Evolutionary conservation across 306 rosid genomes (phyloP).

Genomic region (Leucaena leucocephala): DNA sequence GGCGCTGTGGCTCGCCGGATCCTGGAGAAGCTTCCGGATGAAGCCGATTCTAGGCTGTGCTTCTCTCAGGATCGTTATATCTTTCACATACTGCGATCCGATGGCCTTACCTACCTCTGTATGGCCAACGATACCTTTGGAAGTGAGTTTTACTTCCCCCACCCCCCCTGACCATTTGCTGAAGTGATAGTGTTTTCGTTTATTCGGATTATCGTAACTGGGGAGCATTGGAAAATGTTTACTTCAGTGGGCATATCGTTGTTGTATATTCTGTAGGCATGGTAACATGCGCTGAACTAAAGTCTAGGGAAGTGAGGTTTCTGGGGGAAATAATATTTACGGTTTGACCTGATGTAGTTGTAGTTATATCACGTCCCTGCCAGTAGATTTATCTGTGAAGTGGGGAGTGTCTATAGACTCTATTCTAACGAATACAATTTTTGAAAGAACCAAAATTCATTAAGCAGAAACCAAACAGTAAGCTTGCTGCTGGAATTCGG

Average conservation of each 20-base stretch:
- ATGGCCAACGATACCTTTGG: conserved; percentile 97
- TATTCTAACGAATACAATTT: background rate
- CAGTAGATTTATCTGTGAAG: conserved; percentile 2
- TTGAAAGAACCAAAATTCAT: background rate
- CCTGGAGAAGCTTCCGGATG: conserved; percentile 88
- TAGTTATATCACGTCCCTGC: background rate
- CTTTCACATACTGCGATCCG: conserved; percentile 88
- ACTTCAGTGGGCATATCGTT: background rate
- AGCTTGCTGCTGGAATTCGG: background rate
- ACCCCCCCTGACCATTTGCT: background rate
- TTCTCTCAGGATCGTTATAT: conserved; percentile 95
- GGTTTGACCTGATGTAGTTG: conserved; percentile 11
- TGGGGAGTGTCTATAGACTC: background rate
- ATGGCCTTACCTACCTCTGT: conserved; percentile 81
- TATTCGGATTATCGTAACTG: background rate
- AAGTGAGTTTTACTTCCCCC: conserved; percentile 55
- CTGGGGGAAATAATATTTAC: background rate
- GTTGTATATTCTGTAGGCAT: background rate
- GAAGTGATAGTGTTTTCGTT: background rate
- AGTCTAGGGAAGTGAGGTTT: background rate
- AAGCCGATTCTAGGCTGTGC: conserved; percentile 87
- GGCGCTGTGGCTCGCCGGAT: conserved; percentile 95
- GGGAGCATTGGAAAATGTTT: background rate
- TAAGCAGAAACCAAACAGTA: background rate
- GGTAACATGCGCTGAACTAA: background rate